These are phyloP conservation scores for Neurospora africana DNA, from an alignment of 495 filamentous ascomycete species.

Conservation along the genomic window DNA sequence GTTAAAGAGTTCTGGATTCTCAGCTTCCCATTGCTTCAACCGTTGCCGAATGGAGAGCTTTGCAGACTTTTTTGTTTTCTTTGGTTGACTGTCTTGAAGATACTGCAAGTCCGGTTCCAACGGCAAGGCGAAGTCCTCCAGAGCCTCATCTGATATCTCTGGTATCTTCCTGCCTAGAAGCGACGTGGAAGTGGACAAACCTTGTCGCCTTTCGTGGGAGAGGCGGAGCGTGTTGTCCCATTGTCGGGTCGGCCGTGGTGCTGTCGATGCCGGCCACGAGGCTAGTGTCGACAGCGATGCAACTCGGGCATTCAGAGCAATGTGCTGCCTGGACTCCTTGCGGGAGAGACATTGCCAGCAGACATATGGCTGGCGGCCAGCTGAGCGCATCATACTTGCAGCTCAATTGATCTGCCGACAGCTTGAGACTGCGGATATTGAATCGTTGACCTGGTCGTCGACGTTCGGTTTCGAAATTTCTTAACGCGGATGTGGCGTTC, in stretches of 20 bases:
- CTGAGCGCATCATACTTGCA: constrained; percentile 16
- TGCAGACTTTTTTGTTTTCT: background rate
- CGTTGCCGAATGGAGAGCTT: constrained; percentile 33
- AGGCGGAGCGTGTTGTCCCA: background rate
- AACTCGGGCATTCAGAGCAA: background rate
- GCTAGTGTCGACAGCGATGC: background rate
- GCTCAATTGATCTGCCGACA: background rate
- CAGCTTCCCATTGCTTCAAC: constrained; percentile 45
- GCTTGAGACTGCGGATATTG: background rate
- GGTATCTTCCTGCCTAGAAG: background rate
- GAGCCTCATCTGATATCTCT: background rate
- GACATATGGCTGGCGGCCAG: constrained; percentile 16
- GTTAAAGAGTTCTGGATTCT: constrained; percentile 21
- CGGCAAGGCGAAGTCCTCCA: background rate
- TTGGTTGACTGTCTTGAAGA: background rate
- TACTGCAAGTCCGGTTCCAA: background rate
- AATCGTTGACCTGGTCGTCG: background rate
- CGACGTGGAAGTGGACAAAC: background rate
- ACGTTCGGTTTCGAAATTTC: background rate
- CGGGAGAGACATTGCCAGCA: constrained; percentile 21
- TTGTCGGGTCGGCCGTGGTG: constrained; percentile 1
- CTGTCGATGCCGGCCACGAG: background rate
- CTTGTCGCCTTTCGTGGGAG: background rate
- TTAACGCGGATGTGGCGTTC: background rate
- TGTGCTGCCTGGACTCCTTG: background rate